phyloP scores from a whole-genome alignment of 805 yeast species.

The Wickerhamiella qilinensis region DNA sequence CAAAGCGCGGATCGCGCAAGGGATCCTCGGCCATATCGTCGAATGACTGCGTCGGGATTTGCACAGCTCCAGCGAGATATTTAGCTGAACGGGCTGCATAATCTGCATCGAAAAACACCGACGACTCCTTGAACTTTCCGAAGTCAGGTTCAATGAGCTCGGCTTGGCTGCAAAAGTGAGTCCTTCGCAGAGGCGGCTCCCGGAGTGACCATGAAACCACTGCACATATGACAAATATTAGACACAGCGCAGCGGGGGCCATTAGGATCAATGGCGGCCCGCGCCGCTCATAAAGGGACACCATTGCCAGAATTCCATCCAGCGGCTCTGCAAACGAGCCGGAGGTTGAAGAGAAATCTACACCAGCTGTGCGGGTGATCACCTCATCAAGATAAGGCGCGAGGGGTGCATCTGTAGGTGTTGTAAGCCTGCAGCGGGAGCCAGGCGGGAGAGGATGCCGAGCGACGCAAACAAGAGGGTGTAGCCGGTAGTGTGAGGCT shows the following conservation, averaged over 20 bases:
- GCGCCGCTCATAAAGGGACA: neutral
- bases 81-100: slow-evolving; percentile 9
- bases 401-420: too few species aligned
- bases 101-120: slow-evolving; percentile 7
- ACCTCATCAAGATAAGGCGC: too few species aligned
- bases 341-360: too few species aligned
- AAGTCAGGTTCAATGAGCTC: neutral
- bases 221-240: neutral
- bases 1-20: slow-evolving; percentile 35
- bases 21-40: slow-evolving; percentile 35
- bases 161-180: slow-evolving; percentile 7
- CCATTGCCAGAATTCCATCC: too few species aligned
- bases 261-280: neutral
- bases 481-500: too few species aligned
- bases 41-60: slow-evolving; percentile 45
- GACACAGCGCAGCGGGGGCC: neutral
- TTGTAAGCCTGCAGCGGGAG: too few species aligned
- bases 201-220: neutral
- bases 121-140: slow-evolving; percentile 2
- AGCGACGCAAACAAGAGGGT: too few species aligned
- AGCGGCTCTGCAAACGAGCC: too few species aligned
- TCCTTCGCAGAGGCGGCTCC: neutral
- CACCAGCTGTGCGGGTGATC: too few species aligned
- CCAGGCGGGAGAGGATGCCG: too few species aligned
- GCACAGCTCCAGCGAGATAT: slow-evolving; percentile 35